Evolutionary conservation across 768 basidiomycete species (phyloP).

Genomic region (Rhodotorula babjevae): DNA sequence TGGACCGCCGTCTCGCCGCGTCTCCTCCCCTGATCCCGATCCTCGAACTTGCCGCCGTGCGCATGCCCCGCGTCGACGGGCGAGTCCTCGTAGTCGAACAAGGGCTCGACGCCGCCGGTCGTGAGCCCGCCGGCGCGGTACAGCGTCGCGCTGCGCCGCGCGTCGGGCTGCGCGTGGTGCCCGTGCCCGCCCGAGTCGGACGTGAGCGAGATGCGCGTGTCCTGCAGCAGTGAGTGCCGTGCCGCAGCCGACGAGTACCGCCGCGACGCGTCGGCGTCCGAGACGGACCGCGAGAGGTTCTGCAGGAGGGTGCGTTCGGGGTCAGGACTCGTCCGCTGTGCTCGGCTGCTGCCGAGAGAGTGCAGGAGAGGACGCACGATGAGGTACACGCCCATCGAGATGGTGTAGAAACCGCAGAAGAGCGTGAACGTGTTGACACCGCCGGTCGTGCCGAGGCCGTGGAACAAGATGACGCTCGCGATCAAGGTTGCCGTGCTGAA

Average conservation of each 20-base stretch:
- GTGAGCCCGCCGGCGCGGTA: slow-evolving; percentile 20
- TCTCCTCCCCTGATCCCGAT: background rate
- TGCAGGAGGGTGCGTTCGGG: background rate
- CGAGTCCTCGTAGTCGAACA: slow-evolving; percentile 27
- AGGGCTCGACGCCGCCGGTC: slow-evolving; percentile 16
- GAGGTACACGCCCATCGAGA: slow-evolving; percentile 94
- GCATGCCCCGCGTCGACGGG: background rate
- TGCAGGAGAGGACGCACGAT: slow-evolving; percentile 47
- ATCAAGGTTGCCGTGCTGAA: slow-evolving; percentile 90
- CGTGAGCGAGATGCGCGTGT: background rate
- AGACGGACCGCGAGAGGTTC: slow-evolving; percentile 40
- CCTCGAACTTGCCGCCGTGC: background rate
- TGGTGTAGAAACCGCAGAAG: slow-evolving; percentile 81
- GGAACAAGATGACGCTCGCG: slow-evolving; percentile 92
- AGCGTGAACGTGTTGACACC: slow-evolving; percentile 78
- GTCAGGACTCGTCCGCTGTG: background rate
- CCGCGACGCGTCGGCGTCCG: slow-evolving; percentile 36
- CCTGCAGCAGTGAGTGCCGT: slow-evolving; percentile 15
- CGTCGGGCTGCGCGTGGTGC: background rate
- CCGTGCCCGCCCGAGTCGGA: background rate
- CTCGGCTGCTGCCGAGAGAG: background rate
- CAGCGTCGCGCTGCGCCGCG: slow-evolving; percentile 5
- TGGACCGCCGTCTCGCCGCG: slow-evolving; percentile 6
- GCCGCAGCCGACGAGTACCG: slow-evolving; percentile 25
- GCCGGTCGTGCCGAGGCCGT: slow-evolving; percentile 87